These are phyloP conservation scores for Coix lacrymajobi DNA, from an alignment of 176 grass and related monocot species.

Conservation along the genomic window DNA sequence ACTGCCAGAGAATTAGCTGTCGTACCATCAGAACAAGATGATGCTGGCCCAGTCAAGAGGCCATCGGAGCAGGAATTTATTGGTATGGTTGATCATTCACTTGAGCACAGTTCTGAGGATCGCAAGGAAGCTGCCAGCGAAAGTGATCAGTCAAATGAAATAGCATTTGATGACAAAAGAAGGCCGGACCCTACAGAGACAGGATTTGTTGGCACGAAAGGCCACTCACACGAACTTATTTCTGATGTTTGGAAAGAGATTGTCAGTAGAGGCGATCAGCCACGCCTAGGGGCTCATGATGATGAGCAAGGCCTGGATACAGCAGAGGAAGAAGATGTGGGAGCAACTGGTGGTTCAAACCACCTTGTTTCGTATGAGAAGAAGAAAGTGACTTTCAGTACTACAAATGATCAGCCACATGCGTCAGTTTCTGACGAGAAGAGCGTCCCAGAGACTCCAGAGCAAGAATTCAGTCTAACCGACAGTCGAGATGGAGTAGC, in stretches of 20 bases:
- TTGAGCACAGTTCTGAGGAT: not conserved
- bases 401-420: not conserved
- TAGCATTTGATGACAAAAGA: conserved; percentile 13
- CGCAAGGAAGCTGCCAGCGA: conserved; percentile 3
- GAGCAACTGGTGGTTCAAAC: not conserved
- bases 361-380: not conserved
- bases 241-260: conserved; percentile 40
- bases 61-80: conserved; percentile 16
- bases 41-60: not conserved
- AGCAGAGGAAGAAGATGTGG: not conserved
- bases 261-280: conserved; percentile 2
- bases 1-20: not conserved
- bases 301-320: not conserved
- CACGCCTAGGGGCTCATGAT: not conserved
- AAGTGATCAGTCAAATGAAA: conserved; percentile 12
- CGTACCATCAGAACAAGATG: conserved; percentile 10
- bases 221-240: conserved; percentile 4
- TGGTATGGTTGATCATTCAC: conserved; percentile 8
- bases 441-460: not conserved
- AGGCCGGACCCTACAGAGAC: not conserved
- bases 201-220: not conserved
- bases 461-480: conserved; percentile 17
- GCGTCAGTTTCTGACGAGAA: not conserved
- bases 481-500: not conserved
- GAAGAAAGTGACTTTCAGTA: conserved; percentile 11